These are phyloP conservation scores for Fagus sylvatica DNA, from an alignment of 306 rosid genomes.

Conservation along the genomic window DNA sequence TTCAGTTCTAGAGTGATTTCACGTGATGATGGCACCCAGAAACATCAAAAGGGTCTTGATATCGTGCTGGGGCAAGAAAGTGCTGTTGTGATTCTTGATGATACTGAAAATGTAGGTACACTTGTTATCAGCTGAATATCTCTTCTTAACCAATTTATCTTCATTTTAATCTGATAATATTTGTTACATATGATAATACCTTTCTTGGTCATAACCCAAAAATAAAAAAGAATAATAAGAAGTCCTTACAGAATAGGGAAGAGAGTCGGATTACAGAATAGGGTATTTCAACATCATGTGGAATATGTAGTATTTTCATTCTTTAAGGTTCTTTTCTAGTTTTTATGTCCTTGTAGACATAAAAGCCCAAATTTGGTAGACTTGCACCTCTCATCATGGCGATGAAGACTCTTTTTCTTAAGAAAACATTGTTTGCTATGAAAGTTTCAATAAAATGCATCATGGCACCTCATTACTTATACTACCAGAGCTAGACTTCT, in stretches of 20 bases:
- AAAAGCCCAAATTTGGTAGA: no score
- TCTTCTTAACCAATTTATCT: constrained; percentile 5
- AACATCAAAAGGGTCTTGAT: constrained; percentile 89
- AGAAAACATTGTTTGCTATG: no score
- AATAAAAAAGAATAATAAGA: no score
- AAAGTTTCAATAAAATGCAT: no score
- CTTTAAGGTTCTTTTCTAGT: no score
- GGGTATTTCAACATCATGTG: not conserved
- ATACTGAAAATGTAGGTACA: constrained; percentile 78
- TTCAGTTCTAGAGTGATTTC: constrained; percentile 75
- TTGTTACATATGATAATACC: not conserved
- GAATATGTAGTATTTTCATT: not conserved
- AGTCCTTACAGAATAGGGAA: no score
- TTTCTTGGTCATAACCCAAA: no score
- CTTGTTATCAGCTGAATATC: constrained; percentile 5
- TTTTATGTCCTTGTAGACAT: no score
- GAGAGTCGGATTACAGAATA: not conserved
- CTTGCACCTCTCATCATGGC: no score
- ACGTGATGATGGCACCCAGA: constrained; percentile 86
- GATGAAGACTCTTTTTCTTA: no score
- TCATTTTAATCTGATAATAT: not conserved
- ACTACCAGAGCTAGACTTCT: no score
- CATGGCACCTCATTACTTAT: no score
- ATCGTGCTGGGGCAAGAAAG: constrained; percentile 84
- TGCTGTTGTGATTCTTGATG: constrained; percentile 85